These are phyloP conservation scores for Vaccinium myrtillus DNA, from an alignment of 148 eudicot genomes.

Conservation along the genomic window DNA sequence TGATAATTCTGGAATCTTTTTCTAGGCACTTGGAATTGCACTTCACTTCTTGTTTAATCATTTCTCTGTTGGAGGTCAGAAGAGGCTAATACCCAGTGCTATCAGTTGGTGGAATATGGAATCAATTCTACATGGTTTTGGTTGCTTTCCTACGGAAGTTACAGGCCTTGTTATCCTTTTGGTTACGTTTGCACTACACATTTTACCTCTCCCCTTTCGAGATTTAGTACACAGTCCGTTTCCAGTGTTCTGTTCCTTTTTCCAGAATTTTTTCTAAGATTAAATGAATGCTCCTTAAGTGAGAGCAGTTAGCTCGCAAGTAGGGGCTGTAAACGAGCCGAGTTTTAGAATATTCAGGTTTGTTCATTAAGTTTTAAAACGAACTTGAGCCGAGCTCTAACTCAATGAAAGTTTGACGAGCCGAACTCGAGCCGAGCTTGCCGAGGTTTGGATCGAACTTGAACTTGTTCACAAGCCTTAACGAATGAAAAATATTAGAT, in stretches of 20 bases:
- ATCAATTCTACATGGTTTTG: not conserved
- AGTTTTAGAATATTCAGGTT: no score
- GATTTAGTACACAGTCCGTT: not conserved
- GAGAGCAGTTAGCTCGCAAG: not conserved
- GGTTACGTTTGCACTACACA: not conserved
- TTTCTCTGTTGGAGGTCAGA: not conserved
- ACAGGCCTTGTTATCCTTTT: no score
- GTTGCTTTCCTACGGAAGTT: not conserved
- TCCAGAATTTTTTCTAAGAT: not conserved
- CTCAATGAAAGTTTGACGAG: no score
- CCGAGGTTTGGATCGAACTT: no score
- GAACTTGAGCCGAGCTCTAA: no score
- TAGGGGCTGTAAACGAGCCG: no score
- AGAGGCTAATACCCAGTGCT: not conserved
- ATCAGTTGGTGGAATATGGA: no score
- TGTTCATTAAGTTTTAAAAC: no score
- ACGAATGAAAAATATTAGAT: no score
- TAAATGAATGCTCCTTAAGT: not conserved
- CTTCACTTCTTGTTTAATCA: not conserved
- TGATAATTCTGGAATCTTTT: not conserved
- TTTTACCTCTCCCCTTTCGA: not conserved
- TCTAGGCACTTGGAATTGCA: not conserved
- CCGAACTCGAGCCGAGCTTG: no score
- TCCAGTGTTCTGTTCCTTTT: not conserved
- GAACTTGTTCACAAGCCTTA: no score